Conservation (phyloP, 352 stramenopile genomes). For the Globisporangium alternatum region DNA sequence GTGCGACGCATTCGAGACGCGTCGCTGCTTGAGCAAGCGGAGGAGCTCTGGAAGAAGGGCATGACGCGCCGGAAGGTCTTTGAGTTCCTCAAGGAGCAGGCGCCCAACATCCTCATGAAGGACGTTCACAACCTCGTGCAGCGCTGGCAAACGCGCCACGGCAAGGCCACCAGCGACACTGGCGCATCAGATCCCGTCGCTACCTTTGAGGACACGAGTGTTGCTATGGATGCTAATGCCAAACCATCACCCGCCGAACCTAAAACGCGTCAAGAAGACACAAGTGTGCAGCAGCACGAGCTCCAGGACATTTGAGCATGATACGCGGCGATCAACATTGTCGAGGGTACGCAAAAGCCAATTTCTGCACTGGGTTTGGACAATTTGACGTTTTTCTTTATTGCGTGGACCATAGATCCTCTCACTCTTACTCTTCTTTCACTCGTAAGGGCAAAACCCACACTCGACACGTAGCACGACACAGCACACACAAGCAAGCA, state of each 20-base stretch:
- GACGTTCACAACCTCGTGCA: constrained; percentile 80
- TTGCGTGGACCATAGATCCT: background rate
- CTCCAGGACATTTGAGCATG: background rate
- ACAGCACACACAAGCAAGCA: background rate
- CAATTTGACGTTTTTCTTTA: background rate
- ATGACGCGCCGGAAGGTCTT: constrained; percentile 60
- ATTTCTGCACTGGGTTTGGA: background rate
- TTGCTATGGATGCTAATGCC: background rate
- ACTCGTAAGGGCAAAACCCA: background rate
- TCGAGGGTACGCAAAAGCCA: background rate
- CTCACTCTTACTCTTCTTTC: background rate
- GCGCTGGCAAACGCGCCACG: constrained; percentile 49
- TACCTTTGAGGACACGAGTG: background rate
- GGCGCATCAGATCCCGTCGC: background rate
- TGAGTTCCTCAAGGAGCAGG: constrained; percentile 69
- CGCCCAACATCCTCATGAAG: constrained; percentile 69
- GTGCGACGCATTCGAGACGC: constrained; percentile 67
- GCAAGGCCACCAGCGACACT: background rate
- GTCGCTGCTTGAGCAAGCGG: constrained; percentile 44
- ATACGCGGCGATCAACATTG: background rate
- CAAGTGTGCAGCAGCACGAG: background rate
- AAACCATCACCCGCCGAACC: background rate
- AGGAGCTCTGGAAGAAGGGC: constrained; percentile 59
- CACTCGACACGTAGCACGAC: background rate
- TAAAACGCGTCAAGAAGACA: background rate